Base-by-base conservation (phyloP, 805 yeast species). In the Saccharomycopsis olivae region DNA sequence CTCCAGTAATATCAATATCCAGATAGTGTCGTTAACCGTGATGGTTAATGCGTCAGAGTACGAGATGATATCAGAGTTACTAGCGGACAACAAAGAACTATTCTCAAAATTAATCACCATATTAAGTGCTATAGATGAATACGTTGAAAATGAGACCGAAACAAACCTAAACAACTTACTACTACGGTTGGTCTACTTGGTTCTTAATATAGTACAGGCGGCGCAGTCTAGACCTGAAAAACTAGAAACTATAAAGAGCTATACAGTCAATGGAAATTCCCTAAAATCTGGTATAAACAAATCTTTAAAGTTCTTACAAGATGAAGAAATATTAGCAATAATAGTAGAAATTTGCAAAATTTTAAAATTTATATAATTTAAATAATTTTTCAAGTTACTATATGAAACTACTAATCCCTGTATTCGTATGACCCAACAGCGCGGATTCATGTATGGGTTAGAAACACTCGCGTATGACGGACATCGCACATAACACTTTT, bases 1-100 rank as follows among this genome's bases (percentile, higher is more conserved):
- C 39, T 49, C 48, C 14, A 39, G 33, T 5, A 40, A 43, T 41
- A 50, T 52, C 2, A 47, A 55, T 14, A 44, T 51, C 15, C 43
- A 47, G 19, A 42, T 49, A 34, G 36, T 37, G n/a, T 41, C 39
- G 2, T 40, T 54, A 6, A 58, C 57, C 2, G 38, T 55, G n/a
- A 24, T 55, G 11, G 56, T 55, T 13, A 55, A 51, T 33, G 53
- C 54, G 15, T 46, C 53, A 40, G 58, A 53, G 33, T 53, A 36
- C 31, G 52, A 47, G 10, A 40, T 55, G 23, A 50, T 55, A 10
- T 39, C 45, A 4, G 35, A 43, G 18, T 11, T 13, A 13, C 34
- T 46, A 15, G 17, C 17, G 16, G 24, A 35, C 3, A 45, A 42
- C 20, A n/a, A 24, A 16, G 44, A 38, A 19, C 23, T 45, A 4